phyloP scores from a whole-genome alignment of 495 filamentous ascomycete species.

The Viridothelium virens region DNA sequence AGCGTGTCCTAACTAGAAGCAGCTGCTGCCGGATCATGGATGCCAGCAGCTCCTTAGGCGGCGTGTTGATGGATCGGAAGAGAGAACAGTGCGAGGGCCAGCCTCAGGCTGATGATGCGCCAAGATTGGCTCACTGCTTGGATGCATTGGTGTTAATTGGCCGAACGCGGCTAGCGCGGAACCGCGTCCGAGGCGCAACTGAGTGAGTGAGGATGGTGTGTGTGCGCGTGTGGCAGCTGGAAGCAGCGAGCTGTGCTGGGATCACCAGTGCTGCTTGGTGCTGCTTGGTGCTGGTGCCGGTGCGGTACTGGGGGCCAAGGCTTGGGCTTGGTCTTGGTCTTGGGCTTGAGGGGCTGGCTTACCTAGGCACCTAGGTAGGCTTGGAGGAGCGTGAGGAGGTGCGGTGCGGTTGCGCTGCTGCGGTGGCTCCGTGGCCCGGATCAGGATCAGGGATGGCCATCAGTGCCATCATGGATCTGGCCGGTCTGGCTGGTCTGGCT shows the following conservation, averaged over 20 bases:
- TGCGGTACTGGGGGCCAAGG: neutral
- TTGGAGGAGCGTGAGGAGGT: no score
- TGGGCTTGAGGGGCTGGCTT: no score
- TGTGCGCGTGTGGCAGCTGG: neutral
- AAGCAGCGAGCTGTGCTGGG: no score
- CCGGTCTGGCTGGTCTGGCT: neutral
- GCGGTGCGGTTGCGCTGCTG: neutral
- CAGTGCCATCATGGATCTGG: neutral
- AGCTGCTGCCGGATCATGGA: conserved; percentile 3
- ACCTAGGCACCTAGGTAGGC: no score
- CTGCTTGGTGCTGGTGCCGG: neutral
- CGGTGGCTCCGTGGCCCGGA: conserved; percentile 4
- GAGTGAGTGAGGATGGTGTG: neutral
- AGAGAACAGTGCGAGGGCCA: neutral
- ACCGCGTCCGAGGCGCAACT: neutral
- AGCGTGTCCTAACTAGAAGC: neutral
- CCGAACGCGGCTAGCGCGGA: neutral
- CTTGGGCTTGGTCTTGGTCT: no score
- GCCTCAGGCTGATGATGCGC: conserved; percentile 7
- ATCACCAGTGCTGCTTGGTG: no score
- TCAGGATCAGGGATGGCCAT: neutral
- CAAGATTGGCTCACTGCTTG: conserved; percentile 9
- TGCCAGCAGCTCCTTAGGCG: conserved; percentile 1
- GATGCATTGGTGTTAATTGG: neutral
- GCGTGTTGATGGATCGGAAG: conserved; percentile 1